These are phyloP conservation scores for Hibiscus syriacus DNA, from an alignment of 345 rosid genomes.

Conservation along the genomic window DNA sequence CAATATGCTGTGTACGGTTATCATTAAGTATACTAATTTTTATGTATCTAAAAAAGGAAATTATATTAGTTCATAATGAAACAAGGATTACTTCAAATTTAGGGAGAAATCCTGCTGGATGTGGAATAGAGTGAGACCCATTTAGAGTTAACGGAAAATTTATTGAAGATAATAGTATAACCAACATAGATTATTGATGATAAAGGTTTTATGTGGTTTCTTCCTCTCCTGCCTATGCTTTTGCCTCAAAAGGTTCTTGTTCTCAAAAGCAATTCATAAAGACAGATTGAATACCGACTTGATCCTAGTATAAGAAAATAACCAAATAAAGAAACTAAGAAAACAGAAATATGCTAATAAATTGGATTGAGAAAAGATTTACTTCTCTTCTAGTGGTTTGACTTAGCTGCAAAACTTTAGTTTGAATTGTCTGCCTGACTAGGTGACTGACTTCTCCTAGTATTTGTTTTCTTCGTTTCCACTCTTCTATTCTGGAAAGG, in stretches of 20 bases:
- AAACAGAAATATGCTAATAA: not conserved
- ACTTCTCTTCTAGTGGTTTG: not conserved
- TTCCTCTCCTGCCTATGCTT: not conserved
- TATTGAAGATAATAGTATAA: not conserved
- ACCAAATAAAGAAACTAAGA: not conserved
- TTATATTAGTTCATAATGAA: constrained; percentile 1
- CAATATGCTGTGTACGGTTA: not conserved
- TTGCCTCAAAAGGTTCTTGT: constrained; percentile 1
- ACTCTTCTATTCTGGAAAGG: not conserved
- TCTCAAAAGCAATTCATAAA: not conserved
- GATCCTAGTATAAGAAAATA: not conserved
- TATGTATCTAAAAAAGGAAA: not conserved
- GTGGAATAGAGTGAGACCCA: not conserved
- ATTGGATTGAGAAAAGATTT: not conserved
- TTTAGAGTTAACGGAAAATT: not conserved
- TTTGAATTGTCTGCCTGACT: not conserved
- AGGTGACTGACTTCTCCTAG: not conserved
- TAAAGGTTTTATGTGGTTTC: not conserved
- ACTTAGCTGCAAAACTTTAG: not conserved
- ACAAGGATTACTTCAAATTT: not conserved
- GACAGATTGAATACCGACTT: not conserved
- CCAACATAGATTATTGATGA: not conserved
- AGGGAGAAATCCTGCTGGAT: not conserved
- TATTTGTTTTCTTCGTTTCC: not conserved
- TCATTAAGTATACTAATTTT: not conserved